Evolutionary conservation across 192 early-diverging fungal genomes (phyloP).

Genomic region (Funneliformis mosseae): DNA sequence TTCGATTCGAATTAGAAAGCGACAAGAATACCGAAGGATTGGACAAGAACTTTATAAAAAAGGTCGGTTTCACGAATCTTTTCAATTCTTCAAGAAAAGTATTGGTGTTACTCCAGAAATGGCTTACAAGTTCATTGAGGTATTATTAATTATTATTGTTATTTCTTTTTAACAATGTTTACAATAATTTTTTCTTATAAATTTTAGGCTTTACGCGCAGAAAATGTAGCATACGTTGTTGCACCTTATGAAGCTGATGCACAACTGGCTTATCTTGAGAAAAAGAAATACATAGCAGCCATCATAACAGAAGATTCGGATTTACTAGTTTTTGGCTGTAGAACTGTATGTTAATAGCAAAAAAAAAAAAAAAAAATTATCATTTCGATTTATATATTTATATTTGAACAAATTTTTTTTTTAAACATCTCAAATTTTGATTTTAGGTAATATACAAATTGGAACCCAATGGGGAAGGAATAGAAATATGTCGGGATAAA

Average conservation of each 20-base stretch:
- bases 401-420: constrained; percentile 7
- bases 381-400: background rate
- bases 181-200: background rate
- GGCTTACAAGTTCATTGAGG: constrained; percentile 77
- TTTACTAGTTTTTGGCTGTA: constrained; percentile 89
- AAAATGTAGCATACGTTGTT: constrained; percentile 76
- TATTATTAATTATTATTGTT: constrained; percentile 33
- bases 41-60: constrained; percentile 58
- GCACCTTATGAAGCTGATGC: constrained; percentile 99
- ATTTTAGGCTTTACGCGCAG: constrained; percentile 56
- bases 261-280: constrained; percentile 85
- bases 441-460: constrained; percentile 79
- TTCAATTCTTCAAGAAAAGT: constrained; percentile 70
- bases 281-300: constrained; percentile 67
- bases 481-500: constrained; percentile 62
- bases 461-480: constrained; percentile 67
- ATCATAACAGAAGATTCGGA: constrained; percentile 97
- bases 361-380: too few relatives aligned
- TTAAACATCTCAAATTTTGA: background rate
- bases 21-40: constrained; percentile 58
- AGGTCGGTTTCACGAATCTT: constrained; percentile 64
- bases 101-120: constrained; percentile 87
- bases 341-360: constrained; percentile 45
- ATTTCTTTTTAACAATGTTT: constrained; percentile 19
- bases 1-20: constrained; percentile 41